Percentiles rank a stretch among this genome's conserved stretches.
Evolutionary conservation across 148 eudicot species (phyloP).

Genomic region (Gaultheria prostrata): DNA sequence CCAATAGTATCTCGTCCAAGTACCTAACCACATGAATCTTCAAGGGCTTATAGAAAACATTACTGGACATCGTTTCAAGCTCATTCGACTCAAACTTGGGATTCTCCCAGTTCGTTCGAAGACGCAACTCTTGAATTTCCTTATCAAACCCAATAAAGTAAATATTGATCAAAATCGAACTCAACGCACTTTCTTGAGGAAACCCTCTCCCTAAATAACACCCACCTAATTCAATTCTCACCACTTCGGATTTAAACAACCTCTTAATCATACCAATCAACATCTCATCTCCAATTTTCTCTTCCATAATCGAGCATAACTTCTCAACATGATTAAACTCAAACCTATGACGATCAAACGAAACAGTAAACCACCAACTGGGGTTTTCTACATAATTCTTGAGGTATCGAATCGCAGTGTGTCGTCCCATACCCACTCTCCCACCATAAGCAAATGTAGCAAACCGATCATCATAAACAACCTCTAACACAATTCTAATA

Average conservation of each 20-base stretch:
- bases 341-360: slow-evolving; percentile 39
- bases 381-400: slow-evolving; percentile 70
- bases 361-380: slow-evolving; percentile 82
- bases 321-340: slow-evolving; percentile 47
- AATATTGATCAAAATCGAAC: slow-evolving; percentile 73
- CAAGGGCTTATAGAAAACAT: slow-evolving; percentile 56
- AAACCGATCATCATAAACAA: slow-evolving; percentile 69
- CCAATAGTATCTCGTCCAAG: slow-evolving; percentile 75
- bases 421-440: slow-evolving; percentile 70
- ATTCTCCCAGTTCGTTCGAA: slow-evolving; percentile 46
- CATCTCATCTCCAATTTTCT: slow-evolving; percentile 51
- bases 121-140: slow-evolving; percentile 63
- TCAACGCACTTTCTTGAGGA: slow-evolving; percentile 81
- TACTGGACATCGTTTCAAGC: slow-evolving; percentile 23
- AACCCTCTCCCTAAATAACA: slow-evolving; percentile 67
- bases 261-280: slow-evolving; percentile 57
- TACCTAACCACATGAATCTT: slow-evolving; percentile 84
- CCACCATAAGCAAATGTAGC: slow-evolving; percentile 81
- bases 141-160: slow-evolving; percentile 70
- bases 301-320: slow-evolving; percentile 45
- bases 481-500: slow-evolving; percentile 68
- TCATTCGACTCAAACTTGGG: slow-evolving; percentile 35
- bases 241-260: slow-evolving; percentile 53
- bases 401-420: slow-evolving; percentile 73
- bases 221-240: slow-evolving; percentile 58